phyloP scores from a whole-genome alignment of 805 yeast species.

The Ogataea kodamae region DNA sequence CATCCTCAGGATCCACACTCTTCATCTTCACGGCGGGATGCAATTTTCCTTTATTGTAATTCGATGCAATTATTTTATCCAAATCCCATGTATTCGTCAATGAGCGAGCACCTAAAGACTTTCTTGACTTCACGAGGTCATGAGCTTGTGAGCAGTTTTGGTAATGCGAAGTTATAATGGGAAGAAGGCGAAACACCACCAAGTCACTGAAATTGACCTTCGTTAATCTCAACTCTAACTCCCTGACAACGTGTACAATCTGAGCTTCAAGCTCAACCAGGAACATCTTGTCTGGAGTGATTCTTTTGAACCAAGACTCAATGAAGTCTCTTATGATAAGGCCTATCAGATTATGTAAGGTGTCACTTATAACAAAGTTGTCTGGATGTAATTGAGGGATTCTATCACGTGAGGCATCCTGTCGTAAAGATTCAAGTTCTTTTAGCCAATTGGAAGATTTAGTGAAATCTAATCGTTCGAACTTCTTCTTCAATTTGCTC shows the following conservation, averaged over 20 bases:
- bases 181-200: conserved; percentile 55
- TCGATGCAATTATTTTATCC: conserved; percentile 40
- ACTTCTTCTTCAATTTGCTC: conserved; percentile 8
- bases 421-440: conserved; percentile 18
- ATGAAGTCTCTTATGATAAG: conserved; percentile 52
- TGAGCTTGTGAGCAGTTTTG: conserved; percentile 44
- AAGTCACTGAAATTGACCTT: conserved; percentile 53
- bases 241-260: conserved; percentile 39
- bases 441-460: conserved; percentile 30
- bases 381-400: conserved; percentile 35
- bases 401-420: conserved; percentile 12
- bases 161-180: conserved; percentile 65
- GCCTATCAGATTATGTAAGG: conserved; percentile 47
- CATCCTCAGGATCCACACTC: conserved; percentile 34
- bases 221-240: conserved; percentile 41
- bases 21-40: conserved; percentile 54
- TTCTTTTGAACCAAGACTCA: conserved; percentile 50
- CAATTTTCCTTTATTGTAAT: conserved; percentile 47
- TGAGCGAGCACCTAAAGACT: conserved; percentile 17
- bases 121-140: conserved; percentile 32
- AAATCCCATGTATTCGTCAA: conserved; percentile 33
- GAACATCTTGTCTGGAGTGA: conserved; percentile 40
- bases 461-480: conserved; percentile 26
- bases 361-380: conserved; percentile 50
- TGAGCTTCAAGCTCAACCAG: conserved; percentile 42